Percentiles rank a stretch among this genome's conserved stretches.
phyloP scores from a whole-genome alignment of 345 rosid species.

The Arabidopsis suecica region DNA sequence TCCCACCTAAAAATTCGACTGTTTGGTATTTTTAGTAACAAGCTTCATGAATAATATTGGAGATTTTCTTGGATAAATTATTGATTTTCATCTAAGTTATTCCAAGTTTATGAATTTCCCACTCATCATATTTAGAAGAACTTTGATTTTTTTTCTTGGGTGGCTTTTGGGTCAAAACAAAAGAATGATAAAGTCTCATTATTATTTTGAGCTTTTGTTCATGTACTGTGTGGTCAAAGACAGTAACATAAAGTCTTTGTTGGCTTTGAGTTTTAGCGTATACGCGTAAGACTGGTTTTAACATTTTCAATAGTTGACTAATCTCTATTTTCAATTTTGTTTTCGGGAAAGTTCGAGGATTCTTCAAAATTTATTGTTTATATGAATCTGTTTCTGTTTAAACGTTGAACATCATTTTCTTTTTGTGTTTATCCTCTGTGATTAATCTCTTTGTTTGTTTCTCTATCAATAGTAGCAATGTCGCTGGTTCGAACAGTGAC shows the following conservation, averaged over 20 bases:
- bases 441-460: constrained; percentile 1
- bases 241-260: background rate
- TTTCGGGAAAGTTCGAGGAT: background rate
- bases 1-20: too few relatives aligned
- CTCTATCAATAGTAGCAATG: constrained; percentile 26
- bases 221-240: background rate
- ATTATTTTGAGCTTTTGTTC: background rate
- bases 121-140: too few relatives aligned
- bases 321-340: background rate
- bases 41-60: too few relatives aligned
- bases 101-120: too few relatives aligned
- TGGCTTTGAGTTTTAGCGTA: background rate
- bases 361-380: background rate
- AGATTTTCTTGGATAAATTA: too few relatives aligned
- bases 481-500: constrained; percentile 23
- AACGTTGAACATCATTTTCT: background rate
- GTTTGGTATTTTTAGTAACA: too few relatives aligned
- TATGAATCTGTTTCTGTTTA: background rate
- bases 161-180: background rate
- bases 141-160: background rate
- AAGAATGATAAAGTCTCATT: background rate
- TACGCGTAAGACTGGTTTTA: constrained; percentile 22
- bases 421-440: background rate
- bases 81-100: too few relatives aligned
- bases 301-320: constrained; percentile 15